phyloP scores from a whole-genome alignment of 306 rosid species.

The Lathyrus aphaca region DNA sequence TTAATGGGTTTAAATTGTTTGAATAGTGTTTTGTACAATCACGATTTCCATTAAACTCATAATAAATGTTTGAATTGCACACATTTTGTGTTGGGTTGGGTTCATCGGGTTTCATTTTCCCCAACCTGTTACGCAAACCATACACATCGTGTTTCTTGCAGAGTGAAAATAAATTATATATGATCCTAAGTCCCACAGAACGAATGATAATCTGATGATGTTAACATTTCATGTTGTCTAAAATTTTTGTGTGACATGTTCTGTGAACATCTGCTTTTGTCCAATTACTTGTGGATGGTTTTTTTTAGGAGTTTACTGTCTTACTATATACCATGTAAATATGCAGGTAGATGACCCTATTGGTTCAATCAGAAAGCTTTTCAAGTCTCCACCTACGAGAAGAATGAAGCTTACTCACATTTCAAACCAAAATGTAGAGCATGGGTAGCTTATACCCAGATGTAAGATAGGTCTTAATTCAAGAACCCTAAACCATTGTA shows the following conservation, averaged over 20 bases:
- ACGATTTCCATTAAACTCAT: neutral
- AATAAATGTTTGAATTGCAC: neutral
- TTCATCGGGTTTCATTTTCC: neutral
- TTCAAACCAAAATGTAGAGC: constrained; percentile 41
- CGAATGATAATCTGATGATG: constrained; percentile 9
- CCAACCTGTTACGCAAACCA: neutral
- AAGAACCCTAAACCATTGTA: constrained; percentile 25
- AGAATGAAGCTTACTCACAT: constrained; percentile 55
- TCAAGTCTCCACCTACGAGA: constrained; percentile 71
- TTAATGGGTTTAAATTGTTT: constrained; percentile 36
- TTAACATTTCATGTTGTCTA: constrained; percentile 22
- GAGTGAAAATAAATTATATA: constrained; percentile 8
- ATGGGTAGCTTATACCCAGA: constrained; percentile 20
- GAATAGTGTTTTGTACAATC: constrained; percentile 12
- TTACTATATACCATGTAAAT: constrained; percentile 38
- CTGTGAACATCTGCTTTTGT: neutral
- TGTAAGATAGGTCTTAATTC: constrained; percentile 4
- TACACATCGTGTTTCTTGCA: neutral
- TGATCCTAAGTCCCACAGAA: neutral
- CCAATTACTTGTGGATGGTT: constrained; percentile 20
- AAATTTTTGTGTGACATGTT: constrained; percentile 5
- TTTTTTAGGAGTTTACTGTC: constrained; percentile 27
- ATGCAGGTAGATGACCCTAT: constrained; percentile 92
- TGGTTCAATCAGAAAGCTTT: constrained; percentile 71
- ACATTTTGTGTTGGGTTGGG: neutral